These are phyloP conservation scores for Solanum gracilifrons DNA, from an alignment of 257 asterid genomes.

Conservation along the genomic window DNA sequence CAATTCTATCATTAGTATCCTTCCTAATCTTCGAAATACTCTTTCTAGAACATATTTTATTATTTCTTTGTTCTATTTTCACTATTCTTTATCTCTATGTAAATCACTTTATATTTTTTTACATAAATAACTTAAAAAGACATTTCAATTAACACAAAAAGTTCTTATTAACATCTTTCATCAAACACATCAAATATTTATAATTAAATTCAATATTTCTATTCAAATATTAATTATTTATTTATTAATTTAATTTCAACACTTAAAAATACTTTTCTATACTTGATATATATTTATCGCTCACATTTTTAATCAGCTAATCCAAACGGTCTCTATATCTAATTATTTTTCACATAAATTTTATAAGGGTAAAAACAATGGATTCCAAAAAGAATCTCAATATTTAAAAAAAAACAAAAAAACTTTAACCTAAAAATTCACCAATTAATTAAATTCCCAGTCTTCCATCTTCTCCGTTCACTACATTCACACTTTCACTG, in stretches of 20 bases:
- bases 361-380: slow-evolving; percentile 13
- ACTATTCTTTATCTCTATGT: neutral
- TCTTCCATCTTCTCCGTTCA: neutral
- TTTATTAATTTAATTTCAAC: neutral
- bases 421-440: neutral
- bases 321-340: neutral
- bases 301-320: neutral
- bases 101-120: neutral
- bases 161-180: neutral
- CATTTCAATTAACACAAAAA: neutral
- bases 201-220: neutral
- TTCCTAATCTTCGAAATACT: neutral
- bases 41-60: neutral
- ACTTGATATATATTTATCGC: neutral
- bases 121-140: neutral
- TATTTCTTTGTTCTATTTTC: neutral
- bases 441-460: neutral
- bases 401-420: neutral
- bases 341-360: neutral
- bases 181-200: neutral
- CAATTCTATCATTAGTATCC: neutral
- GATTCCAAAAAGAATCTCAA: neutral
- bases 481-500: neutral
- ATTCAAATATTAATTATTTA: neutral
- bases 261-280: neutral